Conservation (phyloP, 176 grass and related monocot species). For the Musa troglodytarum region DNA sequence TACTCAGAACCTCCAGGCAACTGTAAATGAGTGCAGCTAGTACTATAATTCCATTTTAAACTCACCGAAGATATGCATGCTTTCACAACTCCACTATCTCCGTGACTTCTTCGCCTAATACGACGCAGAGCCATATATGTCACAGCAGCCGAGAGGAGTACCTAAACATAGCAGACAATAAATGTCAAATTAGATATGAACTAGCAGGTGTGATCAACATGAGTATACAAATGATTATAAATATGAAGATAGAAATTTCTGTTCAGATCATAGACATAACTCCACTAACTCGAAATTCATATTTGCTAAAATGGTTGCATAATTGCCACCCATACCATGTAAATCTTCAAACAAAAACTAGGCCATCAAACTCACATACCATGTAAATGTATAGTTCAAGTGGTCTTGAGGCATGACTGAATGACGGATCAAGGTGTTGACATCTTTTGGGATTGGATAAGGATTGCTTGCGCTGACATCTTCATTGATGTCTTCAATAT, state of each 20-base stretch:
- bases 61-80: neutral
- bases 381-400: conserved; percentile 75
- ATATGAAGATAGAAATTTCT: too few relatives aligned
- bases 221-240: neutral
- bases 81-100: neutral
- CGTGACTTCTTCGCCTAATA: conserved; percentile 62
- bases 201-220: neutral
- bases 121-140: conserved; percentile 66
- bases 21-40: too few relatives aligned
- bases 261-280: too few relatives aligned
- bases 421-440: conserved; percentile 64
- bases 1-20: too few relatives aligned
- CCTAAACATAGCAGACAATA: conserved; percentile 40
- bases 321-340: too few relatives aligned
- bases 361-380: too few relatives aligned
- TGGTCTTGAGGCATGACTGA: conserved; percentile 91
- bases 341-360: too few relatives aligned
- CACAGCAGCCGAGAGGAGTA: conserved; percentile 90
- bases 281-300: too few relatives aligned
- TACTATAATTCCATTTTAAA: too few relatives aligned
- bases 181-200: conserved; percentile 1
- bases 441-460: conserved; percentile 96
- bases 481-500: conserved; percentile 80
- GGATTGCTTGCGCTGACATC: conserved; percentile 54
- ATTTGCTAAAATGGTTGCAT: too few relatives aligned